Evolutionary conservation across 2,329 filamentous ascomycete species (phyloP), one percentile per base, ranked within the genome.

Genomic region (Scedosporium apiospermum): DNA sequence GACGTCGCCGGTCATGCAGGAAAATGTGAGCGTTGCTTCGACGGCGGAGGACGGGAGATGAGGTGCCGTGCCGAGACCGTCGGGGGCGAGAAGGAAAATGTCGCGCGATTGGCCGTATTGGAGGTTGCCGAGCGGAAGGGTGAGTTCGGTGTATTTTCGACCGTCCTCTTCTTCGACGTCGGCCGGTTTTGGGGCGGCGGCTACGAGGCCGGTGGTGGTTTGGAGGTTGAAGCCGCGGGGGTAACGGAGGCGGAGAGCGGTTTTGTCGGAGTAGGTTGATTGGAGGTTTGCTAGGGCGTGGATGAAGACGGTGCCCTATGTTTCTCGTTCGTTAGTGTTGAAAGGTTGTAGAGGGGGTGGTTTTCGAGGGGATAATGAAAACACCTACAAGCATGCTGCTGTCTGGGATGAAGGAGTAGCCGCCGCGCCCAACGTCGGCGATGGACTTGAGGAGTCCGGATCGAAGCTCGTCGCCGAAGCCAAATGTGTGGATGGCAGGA

Each of bases 91-190:
- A 6, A 87, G 70, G 65, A 79, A 80, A 26, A 87, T 71, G 63
- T 86, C 82, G 3, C 83, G 77, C 0, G 82, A 80, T 64, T 87
- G 84, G n/a, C 82, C 84, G 62, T 82, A 87, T 64, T 85, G 83
- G 0, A 88, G 64, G 65, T 79, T 84, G 2, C 81, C 80, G 3
- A 85, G 69, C 0, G 69, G 62, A 26, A 84, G 71, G 1, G 68
- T 75, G 27, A 82, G 65, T 27, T 65, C 66, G 10, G 61, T 69
- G 63, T 27, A 18, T 9, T 63, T 65, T 3, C 44, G 38, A 4
- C 67, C 67, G 1, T 70, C 61, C 3, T 65, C 64, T 44, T 66
- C 64, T 44, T 66, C 62, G 0, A 69, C 58, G 0, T 64, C 51
- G 18, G 68, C 51, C 0, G 73, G 69, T 0, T 68, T 60, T 14